phyloP scores from a whole-genome alignment of 345 rosid genomes.

The Eucalyptus cloeziana region DNA sequence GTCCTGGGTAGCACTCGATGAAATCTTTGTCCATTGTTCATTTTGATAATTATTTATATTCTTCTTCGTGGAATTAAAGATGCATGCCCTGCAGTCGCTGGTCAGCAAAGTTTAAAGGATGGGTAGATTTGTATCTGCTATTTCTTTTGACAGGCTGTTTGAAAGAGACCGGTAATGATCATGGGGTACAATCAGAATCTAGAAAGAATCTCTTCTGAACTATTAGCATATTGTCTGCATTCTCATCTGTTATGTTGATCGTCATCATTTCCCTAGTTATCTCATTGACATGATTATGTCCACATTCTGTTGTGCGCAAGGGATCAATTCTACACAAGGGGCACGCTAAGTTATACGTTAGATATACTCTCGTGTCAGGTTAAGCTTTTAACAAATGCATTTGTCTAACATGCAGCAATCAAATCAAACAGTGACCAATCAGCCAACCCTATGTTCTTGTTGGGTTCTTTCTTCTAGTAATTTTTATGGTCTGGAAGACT shows the following conservation, averaged over 20 bases:
- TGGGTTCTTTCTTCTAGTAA: neutral
- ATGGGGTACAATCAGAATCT: no score
- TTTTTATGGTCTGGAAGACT: neutral
- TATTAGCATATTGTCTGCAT: no score
- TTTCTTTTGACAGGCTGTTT: no score
- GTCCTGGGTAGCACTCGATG: neutral
- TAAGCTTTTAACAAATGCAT: neutral
- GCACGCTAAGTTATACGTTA: neutral
- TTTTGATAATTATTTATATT: neutral
- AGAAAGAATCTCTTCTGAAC: no score
- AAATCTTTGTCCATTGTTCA: neutral
- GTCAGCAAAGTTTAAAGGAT: no score
- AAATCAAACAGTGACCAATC: neutral
- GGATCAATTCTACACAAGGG: neutral
- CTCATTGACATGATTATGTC: neutral
- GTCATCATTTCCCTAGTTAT: neutral
- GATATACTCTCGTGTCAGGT: neutral
- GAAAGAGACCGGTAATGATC: no score
- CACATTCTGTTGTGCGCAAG: neutral
- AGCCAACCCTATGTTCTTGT: neutral
- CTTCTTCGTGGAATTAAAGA: neutral
- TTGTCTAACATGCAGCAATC: neutral
- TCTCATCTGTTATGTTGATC: neutral
- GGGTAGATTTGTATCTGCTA: no score
- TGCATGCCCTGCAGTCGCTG: neutral